Evolutionary conservation across 2,329 filamentous ascomycete species (phyloP).

Genomic region (Xylaria sp.): DNA sequence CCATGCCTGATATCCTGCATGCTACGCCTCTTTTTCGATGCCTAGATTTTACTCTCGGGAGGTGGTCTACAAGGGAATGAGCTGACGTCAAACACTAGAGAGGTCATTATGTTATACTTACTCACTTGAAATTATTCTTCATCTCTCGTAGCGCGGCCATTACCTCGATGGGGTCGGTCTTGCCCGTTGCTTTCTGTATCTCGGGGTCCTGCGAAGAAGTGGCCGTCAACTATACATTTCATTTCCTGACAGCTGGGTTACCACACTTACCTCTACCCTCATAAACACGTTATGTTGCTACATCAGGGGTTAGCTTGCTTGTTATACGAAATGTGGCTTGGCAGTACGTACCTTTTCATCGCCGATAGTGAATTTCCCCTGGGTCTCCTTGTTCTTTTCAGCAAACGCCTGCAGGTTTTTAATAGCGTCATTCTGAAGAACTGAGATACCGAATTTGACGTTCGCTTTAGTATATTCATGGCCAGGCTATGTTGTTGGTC

Average conservation of each 20-base stretch:
- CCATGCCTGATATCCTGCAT: not conserved
- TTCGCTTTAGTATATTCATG: slow-evolving; percentile 99
- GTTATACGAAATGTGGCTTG: not conserved
- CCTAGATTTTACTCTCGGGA: slow-evolving; percentile 35
- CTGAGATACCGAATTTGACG: slow-evolving; percentile 84
- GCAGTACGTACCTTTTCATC: slow-evolving; percentile 82
- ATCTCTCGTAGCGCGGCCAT: slow-evolving; percentile 88
- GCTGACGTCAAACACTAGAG: not conserved
- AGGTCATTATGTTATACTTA: slow-evolving; percentile 46
- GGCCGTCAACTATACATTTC: slow-evolving; percentile 1
- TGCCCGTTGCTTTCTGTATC: slow-evolving; percentile 85
- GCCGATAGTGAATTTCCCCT: slow-evolving; percentile 95
- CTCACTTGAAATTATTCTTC: slow-evolving; percentile 83
- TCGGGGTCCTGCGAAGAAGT: slow-evolving; percentile 71
- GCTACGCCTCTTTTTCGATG: not conserved
- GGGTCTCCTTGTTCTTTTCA: slow-evolving; percentile 84
- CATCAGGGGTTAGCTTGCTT: slow-evolving; percentile 25
- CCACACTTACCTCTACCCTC: slow-evolving; percentile 75
- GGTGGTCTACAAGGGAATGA: slow-evolving; percentile 28
- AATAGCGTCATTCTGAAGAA: slow-evolving; percentile 79
- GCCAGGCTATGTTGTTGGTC: slow-evolving; percentile 70
- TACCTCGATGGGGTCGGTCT: slow-evolving; percentile 82
- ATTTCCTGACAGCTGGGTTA: not conserved
- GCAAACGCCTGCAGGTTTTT: slow-evolving; percentile 82
- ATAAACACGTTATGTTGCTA: slow-evolving; percentile 97